Evolutionary conservation across 768 basidiomycete genomes (phyloP), one percentile per base, ranked within the genome.

Genomic region (Auricularia sp.): DNA sequence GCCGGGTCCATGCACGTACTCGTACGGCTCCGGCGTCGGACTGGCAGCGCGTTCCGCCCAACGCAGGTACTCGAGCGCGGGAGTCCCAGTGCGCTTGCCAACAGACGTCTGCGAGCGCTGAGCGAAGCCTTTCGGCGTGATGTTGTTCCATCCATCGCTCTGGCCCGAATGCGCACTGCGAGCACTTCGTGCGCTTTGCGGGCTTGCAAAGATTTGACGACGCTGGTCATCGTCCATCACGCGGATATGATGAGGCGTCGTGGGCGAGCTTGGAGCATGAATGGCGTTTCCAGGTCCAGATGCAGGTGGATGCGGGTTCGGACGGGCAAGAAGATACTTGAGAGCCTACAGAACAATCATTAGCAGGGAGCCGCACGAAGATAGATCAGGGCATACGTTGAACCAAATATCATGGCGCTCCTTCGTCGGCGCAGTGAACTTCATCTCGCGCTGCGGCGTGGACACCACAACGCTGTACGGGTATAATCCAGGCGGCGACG

Each of bases 371-470:
- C 36, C 65, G 64, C 10, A 23, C 14, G 47, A 64, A 65, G 36
- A 12, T 64, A 35, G 51, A 64, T 33, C 11, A 39, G 44, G 4
- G 78, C 86, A 65, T 74, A 94, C 93, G 75, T 87, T 90, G 62
- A 93, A 79, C 97, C 97, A 99, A 66, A 98, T 93, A 69, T 98
- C 95, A 72, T 99, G 97, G 63, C 95, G 82, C 68, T 98, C 97
- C 72, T 91, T 91, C 8, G 88, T 95, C 2, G 90, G 88, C 5
- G 94, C 94, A n/a, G 97, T 98, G 71, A 99, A 88, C 79, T 97
- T 96, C 86, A 98, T 97, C 76, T 99, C 97, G 65, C 96, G 83
- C 67, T 93, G 90, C 11, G 93, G 90, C 0, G 95, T 97, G 29
- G 91, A 87, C 64, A 99, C 87, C 53, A 99, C 80, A 33, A 99